A percentile compares a stretch with the other conserved stretches of the same genome.
These are phyloP conservation scores for Magnolia changhungtana DNA, from an alignment of 164 flowering plant genomes.

Conservation along the genomic window DNA sequence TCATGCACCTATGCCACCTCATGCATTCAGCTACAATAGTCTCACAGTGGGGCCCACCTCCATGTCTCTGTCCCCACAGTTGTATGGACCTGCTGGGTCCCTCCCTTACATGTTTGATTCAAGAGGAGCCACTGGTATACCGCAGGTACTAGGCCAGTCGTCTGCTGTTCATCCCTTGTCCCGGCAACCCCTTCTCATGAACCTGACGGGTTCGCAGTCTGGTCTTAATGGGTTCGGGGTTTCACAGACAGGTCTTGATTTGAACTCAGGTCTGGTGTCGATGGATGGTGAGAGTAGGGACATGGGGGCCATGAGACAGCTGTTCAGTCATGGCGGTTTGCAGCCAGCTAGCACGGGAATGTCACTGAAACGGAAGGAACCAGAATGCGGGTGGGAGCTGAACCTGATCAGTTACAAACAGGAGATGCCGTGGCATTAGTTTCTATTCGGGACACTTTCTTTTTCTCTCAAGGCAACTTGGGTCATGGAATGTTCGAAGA, in stretches of 20 bases:
- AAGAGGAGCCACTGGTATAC: constrained; percentile 53
- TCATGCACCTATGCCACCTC: constrained; percentile 34
- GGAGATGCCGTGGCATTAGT: constrained; percentile 52
- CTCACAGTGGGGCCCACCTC: constrained; percentile 24
- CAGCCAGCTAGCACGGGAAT: constrained; percentile 44
- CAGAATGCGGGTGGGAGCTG: constrained; percentile 68
- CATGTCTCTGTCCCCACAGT: constrained; percentile 30
- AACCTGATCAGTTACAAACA: constrained; percentile 40
- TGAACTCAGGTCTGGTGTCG: constrained; percentile 44
- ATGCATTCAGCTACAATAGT: constrained; percentile 38
- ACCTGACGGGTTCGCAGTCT: constrained; percentile 30
- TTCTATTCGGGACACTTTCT: background rate
- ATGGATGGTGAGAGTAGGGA: constrained; percentile 37
- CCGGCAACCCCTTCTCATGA: constrained; percentile 47
- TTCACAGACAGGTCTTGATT: constrained; percentile 42
- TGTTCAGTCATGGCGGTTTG: constrained; percentile 33
- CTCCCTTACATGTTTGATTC: constrained; percentile 69
- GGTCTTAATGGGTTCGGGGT: constrained; percentile 40
- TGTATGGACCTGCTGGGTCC: constrained; percentile 49
- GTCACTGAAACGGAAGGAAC: constrained; percentile 69
- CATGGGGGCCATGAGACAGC: constrained; percentile 29
- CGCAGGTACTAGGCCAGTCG: constrained; percentile 48
- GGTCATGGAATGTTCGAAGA: background rate
- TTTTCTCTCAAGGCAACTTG: background rate
- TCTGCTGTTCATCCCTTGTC: constrained; percentile 39